These are phyloP conservation scores for Leccinum sublutescens DNA, from an alignment of 768 basidiomycete species.

Conservation along the genomic window DNA sequence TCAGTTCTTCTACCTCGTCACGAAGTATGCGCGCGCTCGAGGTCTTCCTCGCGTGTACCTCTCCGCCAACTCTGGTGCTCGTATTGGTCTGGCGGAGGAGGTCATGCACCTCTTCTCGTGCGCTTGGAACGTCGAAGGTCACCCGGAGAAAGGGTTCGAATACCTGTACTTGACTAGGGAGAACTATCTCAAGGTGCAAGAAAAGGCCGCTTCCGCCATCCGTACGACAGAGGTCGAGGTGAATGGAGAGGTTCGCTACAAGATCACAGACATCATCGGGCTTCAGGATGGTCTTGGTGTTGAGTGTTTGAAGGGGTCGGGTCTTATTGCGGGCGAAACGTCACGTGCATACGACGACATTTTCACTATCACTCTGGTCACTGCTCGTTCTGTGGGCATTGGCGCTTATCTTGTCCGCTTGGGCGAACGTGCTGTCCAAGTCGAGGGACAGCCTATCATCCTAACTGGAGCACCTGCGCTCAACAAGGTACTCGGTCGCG, in stretches of 20 bases:
- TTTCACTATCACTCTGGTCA: constrained; percentile 98
- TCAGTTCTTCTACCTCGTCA: constrained; percentile 94
- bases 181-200: constrained; percentile 84
- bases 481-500: constrained; percentile 98
- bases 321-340: constrained; percentile 97
- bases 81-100: constrained; percentile 95
- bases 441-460: constrained; percentile 99
- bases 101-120: constrained; percentile 82
- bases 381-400: constrained; percentile 97
- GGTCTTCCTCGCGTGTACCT: constrained; percentile 96
- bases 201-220: constrained; percentile 77
- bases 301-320: constrained; percentile 93
- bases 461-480: constrained; percentile 95
- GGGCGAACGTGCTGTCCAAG: constrained; percentile 96
- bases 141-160: constrained; percentile 93
- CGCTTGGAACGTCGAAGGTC: constrained; percentile 79
- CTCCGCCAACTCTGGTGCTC: constrained; percentile 98
- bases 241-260: constrained; percentile 83
- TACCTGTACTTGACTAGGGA: constrained; percentile 96
- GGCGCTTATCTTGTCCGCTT: constrained; percentile 98
- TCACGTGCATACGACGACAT: constrained; percentile 99
- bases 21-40: constrained; percentile 84
- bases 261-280: constrained; percentile 95
- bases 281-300: constrained; percentile 97
- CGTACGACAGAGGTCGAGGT: constrained; percentile 83